These are phyloP conservation scores for Rhododendron mucronatum DNA, from an alignment of 148 eudicot genomes.

Conservation along the genomic window DNA sequence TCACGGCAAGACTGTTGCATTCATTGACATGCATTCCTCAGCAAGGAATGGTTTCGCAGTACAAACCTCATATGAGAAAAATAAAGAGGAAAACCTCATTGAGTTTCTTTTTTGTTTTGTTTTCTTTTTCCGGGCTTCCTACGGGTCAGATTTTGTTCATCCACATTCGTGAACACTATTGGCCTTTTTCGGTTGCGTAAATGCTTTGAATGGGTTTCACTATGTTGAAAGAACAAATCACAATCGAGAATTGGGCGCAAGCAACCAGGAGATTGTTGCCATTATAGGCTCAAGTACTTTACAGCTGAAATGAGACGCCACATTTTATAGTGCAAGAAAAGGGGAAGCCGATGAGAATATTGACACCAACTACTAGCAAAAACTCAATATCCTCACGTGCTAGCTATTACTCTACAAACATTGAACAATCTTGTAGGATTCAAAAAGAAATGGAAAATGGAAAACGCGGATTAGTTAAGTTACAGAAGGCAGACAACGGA, in stretches of 20 bases:
- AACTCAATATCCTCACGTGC: not conserved
- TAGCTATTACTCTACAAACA: not conserved
- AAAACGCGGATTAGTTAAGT: not conserved
- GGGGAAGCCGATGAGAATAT: not conserved
- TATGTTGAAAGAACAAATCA: not conserved
- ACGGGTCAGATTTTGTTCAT: not conserved
- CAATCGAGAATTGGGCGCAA: not conserved
- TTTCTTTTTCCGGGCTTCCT: not conserved
- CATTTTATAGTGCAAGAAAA: not conserved
- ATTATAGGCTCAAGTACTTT: not conserved
- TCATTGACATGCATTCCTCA: not conserved
- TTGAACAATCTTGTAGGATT: not conserved
- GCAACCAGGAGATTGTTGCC: not conserved
- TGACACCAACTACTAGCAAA: not conserved
- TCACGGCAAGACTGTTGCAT: not conserved
- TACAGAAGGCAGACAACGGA: not conserved
- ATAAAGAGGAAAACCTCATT: not conserved
- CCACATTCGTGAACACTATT: not conserved
- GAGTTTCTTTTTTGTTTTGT: not conserved
- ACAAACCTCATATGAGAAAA: not conserved
- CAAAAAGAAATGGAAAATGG: not conserved
- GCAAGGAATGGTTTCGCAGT: not conserved
- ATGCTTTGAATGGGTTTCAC: not conserved
- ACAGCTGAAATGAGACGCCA: not conserved
- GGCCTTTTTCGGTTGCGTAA: not conserved